phyloP scores from a whole-genome alignment of 306 rosid genomes.

The Senna tora region DNA sequence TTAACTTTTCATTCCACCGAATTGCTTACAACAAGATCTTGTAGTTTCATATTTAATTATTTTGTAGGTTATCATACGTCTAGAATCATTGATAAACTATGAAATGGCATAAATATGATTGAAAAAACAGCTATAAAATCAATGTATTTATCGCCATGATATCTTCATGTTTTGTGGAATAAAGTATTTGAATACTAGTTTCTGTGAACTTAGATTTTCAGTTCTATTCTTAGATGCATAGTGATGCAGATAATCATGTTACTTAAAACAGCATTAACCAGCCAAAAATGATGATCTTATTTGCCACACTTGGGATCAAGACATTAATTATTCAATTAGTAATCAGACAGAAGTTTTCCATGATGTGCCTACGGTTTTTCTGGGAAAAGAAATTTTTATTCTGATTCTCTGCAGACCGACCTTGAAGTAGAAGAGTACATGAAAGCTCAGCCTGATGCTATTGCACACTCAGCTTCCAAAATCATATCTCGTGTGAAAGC shows the following conservation, averaged over 20 bases:
- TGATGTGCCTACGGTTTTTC: slow-evolving; percentile 31
- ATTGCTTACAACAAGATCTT: not conserved
- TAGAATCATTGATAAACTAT: not conserved
- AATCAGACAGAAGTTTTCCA: slow-evolving; percentile 5
- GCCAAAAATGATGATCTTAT: slow-evolving; percentile 1
- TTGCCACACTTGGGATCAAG: slow-evolving; percentile 5
- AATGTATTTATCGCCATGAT: not conserved
- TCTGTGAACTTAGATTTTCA: not conserved
- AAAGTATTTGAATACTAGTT: not conserved
- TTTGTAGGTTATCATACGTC: not conserved
- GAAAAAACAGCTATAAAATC: not conserved
- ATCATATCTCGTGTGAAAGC: slow-evolving; percentile 83
- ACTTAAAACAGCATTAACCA: slow-evolving; percentile 17
- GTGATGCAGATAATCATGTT: slow-evolving; percentile 8
- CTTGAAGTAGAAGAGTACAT: slow-evolving; percentile 83
- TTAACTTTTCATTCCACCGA: not conserved
- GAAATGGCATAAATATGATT: slow-evolving; percentile 4
- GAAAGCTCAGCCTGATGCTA: slow-evolving; percentile 89
- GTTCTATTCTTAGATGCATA: slow-evolving; percentile 5
- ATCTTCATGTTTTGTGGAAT: not conserved
- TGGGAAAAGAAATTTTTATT: slow-evolving; percentile 17
- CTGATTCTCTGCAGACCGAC: slow-evolving; percentile 54
- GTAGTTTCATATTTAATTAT: not conserved
- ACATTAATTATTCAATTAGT: slow-evolving; percentile 5
- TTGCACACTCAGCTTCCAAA: slow-evolving; percentile 86